These are phyloP conservation scores for Nemophila menziesii DNA, from an alignment of 257 asterid genomes.

Conservation along the genomic window DNA sequence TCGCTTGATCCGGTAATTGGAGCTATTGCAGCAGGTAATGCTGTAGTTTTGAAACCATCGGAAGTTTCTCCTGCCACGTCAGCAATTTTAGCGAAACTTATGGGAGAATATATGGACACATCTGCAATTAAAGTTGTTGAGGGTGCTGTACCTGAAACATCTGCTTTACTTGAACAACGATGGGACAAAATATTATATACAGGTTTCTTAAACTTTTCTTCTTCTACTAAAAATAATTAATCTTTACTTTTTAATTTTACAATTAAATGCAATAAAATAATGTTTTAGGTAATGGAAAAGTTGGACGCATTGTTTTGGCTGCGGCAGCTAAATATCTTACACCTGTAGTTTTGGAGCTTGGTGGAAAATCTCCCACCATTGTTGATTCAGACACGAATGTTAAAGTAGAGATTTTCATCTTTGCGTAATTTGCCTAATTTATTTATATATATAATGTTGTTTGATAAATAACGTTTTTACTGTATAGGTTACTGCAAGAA, in stretches of 20 bases:
- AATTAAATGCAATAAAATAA: slow-evolving; percentile 5
- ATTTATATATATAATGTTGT: too few relatives aligned
- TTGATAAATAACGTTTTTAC: neutral
- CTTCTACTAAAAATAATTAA: neutral
- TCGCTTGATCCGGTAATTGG: slow-evolving; percentile 72
- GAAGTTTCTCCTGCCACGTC: slow-evolving; percentile 52
- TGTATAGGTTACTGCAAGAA: slow-evolving; percentile 54
- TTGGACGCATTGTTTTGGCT: slow-evolving; percentile 66
- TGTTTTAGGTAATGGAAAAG: slow-evolving; percentile 52
- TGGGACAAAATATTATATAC: slow-evolving; percentile 73
- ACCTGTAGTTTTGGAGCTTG: slow-evolving; percentile 82
- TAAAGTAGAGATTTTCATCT: slow-evolving; percentile 24
- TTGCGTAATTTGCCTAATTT: neutral
- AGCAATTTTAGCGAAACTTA: slow-evolving; percentile 42
- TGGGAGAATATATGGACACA: slow-evolving; percentile 53
- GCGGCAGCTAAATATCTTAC: slow-evolving; percentile 92
- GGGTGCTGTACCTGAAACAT: slow-evolving; percentile 45
- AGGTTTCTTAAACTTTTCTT: slow-evolving; percentile 21
- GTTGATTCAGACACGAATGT: slow-evolving; percentile 61
- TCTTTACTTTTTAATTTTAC: neutral
- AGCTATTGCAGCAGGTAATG: slow-evolving; percentile 89
- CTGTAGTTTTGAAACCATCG: slow-evolving; percentile 66
- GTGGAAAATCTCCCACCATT: slow-evolving; percentile 73
- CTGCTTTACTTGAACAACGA: slow-evolving; percentile 57
- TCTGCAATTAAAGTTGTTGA: slow-evolving; percentile 68